Evolutionary conservation across 768 basidiomycete species (phyloP).

Genomic region (Tulasnella sp.): DNA sequence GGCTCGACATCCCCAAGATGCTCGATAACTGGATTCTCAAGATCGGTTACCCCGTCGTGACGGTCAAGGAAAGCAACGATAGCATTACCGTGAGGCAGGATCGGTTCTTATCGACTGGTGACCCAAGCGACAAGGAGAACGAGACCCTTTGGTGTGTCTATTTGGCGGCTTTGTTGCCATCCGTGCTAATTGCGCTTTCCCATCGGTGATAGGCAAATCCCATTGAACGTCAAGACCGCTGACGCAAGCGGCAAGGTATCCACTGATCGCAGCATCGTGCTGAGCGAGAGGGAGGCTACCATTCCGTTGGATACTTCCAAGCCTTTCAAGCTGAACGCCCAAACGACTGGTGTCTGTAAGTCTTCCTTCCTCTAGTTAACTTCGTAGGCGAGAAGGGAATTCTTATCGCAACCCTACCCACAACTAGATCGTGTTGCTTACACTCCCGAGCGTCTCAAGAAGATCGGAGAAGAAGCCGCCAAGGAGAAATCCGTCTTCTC

Average conservation of each 20-base stretch:
- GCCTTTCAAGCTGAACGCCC: slow-evolving; percentile 86
- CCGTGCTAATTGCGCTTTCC: background rate
- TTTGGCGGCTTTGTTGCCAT: background rate
- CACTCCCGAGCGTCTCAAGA: slow-evolving; percentile 67
- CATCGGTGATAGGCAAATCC: slow-evolving; percentile 60
- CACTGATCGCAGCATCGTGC: slow-evolving; percentile 59
- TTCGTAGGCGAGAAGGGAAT: slow-evolving; percentile 16
- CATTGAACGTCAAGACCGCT: slow-evolving; percentile 67
- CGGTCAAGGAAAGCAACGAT: slow-evolving; percentile 68
- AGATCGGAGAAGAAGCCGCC: slow-evolving; percentile 78
- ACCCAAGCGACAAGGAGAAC: slow-evolving; percentile 74
- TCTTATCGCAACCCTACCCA: slow-evolving; percentile 23
- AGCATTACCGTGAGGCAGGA: slow-evolving; percentile 83
- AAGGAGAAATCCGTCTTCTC: slow-evolving; percentile 62
- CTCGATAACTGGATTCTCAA: slow-evolving; percentile 84
- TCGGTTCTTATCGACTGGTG: slow-evolving; percentile 84
- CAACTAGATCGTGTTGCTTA: slow-evolving; percentile 80
- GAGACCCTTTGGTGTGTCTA: slow-evolving; percentile 73
- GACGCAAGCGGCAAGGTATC: slow-evolving; percentile 53
- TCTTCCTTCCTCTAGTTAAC: slow-evolving; percentile 29
- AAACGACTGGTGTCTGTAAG: slow-evolving; percentile 85
- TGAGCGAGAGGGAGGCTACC: slow-evolving; percentile 63
- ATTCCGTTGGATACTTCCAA: slow-evolving; percentile 70
- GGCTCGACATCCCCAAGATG: slow-evolving; percentile 65
- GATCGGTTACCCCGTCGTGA: slow-evolving; percentile 86